A percentile compares a stretch with the other conserved stretches of the same genome.
Evolutionary conservation across 805 yeast genomes (phyloP).

Genomic region (Ogataea parapolymorpha): DNA sequence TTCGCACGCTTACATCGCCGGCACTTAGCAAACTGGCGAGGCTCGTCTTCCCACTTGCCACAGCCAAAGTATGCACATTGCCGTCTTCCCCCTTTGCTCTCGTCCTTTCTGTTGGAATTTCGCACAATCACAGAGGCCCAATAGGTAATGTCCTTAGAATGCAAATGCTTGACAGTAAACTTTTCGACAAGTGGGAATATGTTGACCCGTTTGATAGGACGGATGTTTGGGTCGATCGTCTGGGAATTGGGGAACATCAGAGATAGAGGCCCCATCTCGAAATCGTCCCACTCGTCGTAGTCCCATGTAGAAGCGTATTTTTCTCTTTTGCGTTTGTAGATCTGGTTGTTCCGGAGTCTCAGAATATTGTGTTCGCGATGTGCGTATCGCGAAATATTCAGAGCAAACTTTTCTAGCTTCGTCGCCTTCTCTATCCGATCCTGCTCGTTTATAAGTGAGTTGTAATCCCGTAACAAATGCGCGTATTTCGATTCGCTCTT

Average conservation of each 20-base stretch:
- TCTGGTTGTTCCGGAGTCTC: slow-evolving; percentile 26
- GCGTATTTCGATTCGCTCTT: slow-evolving; percentile 18
- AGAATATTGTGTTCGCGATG: slow-evolving; percentile 28
- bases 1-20: slow-evolving; percentile 91
- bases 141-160: slow-evolving; percentile 79
- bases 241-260: slow-evolving; percentile 21
- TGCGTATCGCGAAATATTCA: slow-evolving; percentile 28
- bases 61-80: slow-evolving; percentile 94
- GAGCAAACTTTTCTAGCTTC: slow-evolving; percentile 27
- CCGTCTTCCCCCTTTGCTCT: slow-evolving; percentile 79
- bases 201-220: slow-evolving; percentile 53
- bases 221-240: slow-evolving; percentile 27
- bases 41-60: slow-evolving; percentile 89
- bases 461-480: slow-evolving; percentile 20
- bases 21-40: slow-evolving; percentile 93
- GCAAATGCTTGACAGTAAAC: slow-evolving; percentile 64
- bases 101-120: slow-evolving; percentile 91
- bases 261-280: slow-evolving; percentile 29
- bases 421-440: slow-evolving; percentile 27
- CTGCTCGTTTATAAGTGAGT: slow-evolving; percentile 19
- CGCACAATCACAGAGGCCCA: slow-evolving; percentile 99
- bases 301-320: slow-evolving; percentile 40
- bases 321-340: slow-evolving; percentile 22
- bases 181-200: slow-evolving; percentile 90
- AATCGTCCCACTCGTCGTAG: slow-evolving; percentile 39